phyloP scores from a whole-genome alignment of 1,284 basidiomycete species.

The Trichosporon sp. region DNA sequence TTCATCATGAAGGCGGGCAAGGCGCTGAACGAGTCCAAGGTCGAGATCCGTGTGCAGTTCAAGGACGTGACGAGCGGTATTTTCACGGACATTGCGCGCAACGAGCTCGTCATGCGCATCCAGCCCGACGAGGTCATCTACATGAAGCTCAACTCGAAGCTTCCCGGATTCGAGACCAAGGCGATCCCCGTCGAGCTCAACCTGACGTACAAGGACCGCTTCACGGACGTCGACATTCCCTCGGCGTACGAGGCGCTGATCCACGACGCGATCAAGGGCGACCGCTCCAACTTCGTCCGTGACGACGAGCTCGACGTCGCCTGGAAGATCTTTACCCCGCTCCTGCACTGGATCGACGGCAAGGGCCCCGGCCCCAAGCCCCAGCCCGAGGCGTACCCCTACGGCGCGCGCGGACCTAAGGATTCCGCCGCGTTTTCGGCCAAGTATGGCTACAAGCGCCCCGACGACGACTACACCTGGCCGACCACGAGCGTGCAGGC shows the following conservation, averaged over 20 bases:
- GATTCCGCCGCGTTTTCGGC: constrained; percentile 74
- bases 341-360: constrained; percentile 80
- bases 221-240: constrained; percentile 82
- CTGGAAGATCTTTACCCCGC: constrained; percentile 97
- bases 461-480: constrained; percentile 57
- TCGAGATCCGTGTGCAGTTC: constrained; percentile 94
- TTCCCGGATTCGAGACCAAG: constrained; percentile 82
- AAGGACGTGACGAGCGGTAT: constrained; percentile 94
- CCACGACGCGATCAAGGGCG: constrained; percentile 76
- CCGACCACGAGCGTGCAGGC: constrained; percentile 46
- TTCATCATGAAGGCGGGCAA: constrained; percentile 97
- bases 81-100: constrained; percentile 90
- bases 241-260: constrained; percentile 93
- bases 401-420: constrained; percentile 90
- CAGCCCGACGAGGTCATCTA: constrained; percentile 94
- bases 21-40: constrained; percentile 94
- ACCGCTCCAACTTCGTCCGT: constrained; percentile 74
- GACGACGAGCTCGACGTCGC: constrained; percentile 92
- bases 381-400: constrained; percentile 76
- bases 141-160: constrained; percentile 91
- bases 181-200: constrained; percentile 95
- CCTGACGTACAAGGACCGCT: constrained; percentile 91
- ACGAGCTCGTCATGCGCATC: constrained; percentile 93
- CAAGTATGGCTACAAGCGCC: constrained; percentile 77
- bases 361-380: constrained; percentile 48